Conservation (phyloP, 139 green algal species). For the Auxenochlorella pyrenoidosa region DNA sequence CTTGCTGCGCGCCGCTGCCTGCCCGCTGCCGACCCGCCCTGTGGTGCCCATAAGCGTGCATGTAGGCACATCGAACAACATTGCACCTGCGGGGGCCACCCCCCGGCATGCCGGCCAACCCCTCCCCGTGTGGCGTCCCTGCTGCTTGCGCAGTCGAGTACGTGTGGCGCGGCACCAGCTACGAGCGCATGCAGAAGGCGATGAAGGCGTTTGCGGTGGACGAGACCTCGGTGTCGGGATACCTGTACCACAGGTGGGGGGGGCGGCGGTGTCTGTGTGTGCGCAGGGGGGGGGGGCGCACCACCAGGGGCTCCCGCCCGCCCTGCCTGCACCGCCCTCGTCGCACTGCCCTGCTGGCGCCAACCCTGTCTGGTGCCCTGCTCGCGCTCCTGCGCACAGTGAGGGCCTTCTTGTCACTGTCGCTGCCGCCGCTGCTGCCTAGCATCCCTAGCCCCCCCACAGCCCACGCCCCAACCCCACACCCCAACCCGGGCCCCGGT, state of each 20-base stretch:
- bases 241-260: conserved; percentile 70
- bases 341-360: too few relatives aligned
- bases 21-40: too few relatives aligned
- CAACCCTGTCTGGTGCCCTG: not conserved
- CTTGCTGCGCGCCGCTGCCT: not conserved
- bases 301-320: too few relatives aligned
- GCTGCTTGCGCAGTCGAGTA: conserved; percentile 54
- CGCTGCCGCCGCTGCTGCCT: not conserved
- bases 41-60: too few relatives aligned
- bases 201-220: conserved; percentile 91
- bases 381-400: not conserved
- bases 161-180: conserved; percentile 93
- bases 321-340: not conserved
- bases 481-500: not conserved
- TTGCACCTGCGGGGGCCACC: too few relatives aligned
- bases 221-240: conserved; percentile 81
- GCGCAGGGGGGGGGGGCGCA: too few relatives aligned
- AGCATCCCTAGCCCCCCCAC: too few relatives aligned
- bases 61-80: too few relatives aligned
- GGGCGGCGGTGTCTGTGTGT: not conserved
- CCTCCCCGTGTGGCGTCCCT: not conserved
- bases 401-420: too few relatives aligned
- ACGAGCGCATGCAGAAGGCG: conserved; percentile 93
- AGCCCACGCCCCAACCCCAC: not conserved
- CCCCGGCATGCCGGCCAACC: too few relatives aligned